A percentile compares a stretch with the other conserved stretches of the same genome.
Conservation (phyloP, 768 basidiomycete genomes). For the Lactarius evosmus region DNA sequence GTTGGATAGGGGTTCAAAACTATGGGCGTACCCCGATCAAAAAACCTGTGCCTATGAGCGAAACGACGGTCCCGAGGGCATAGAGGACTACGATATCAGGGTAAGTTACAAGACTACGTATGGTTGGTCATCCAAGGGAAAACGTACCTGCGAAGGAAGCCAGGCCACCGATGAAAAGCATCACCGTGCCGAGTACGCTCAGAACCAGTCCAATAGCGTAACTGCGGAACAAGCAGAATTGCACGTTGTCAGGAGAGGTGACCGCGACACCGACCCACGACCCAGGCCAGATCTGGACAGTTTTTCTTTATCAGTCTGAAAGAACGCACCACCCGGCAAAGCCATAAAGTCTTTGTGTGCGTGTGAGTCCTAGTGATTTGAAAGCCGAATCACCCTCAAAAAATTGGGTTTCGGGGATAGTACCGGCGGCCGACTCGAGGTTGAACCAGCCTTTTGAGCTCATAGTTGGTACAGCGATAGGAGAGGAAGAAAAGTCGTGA, state of each 20-base stretch:
- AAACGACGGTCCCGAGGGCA: constrained; percentile 75
- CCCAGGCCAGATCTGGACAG: neutral
- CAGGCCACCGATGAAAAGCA: constrained; percentile 70
- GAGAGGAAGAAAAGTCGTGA: neutral
- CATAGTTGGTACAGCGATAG: constrained; percentile 37
- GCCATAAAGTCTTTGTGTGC: constrained; percentile 80
- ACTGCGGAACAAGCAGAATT: constrained; percentile 41
- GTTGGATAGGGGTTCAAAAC: neutral
- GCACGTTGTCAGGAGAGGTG: neutral
- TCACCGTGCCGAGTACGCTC: constrained; percentile 72
- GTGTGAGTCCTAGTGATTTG: constrained; percentile 70
- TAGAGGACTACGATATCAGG: constrained; percentile 59
- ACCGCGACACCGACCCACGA: neutral
- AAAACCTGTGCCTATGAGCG: constrained; percentile 87
- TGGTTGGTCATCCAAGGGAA: neutral
- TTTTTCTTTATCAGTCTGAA: neutral
- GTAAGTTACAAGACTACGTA: constrained; percentile 6
- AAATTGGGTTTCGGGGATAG: constrained; percentile 74
- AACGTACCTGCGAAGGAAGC: constrained; percentile 71
- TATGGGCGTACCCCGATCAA: constrained; percentile 70
- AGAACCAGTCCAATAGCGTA: constrained; percentile 71
- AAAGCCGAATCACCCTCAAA: constrained; percentile 91
- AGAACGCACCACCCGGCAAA: constrained; percentile 72
- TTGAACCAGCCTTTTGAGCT: constrained; percentile 80
- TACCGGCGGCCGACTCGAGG: constrained; percentile 60